Base-by-base conservation (phyloP, 768 basidiomycete species). In the Psilocybe subaeruginosa region DNA sequence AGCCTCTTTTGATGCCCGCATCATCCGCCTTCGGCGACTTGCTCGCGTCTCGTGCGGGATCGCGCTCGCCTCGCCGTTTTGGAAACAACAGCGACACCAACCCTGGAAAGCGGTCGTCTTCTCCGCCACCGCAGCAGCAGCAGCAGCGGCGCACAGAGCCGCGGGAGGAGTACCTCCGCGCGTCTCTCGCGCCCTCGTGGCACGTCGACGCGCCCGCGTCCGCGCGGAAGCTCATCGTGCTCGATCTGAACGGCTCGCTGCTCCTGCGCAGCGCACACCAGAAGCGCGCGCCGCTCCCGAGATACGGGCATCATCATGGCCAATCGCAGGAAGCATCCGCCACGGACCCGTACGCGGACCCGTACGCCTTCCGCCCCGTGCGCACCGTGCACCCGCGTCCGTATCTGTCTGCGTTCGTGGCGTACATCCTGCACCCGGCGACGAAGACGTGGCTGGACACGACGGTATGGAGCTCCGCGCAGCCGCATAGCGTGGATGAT, bases 381-480 rank as follows among this genome's bases (percentile, higher is more conserved):
- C 73, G 84, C 6, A 47, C 70, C 3, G 82, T 80, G 0, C 72
- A 90, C 65, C 85, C 83, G 2, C 80, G 92, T 14, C 90, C 92
- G 0, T 94, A 88, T 71, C 78, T 93, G 66, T 59, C 73, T 3
- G 72, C 87, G 1, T 90, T 93, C 66, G 69, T 79, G 3, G 71
- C 79, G 2, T 93, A 90, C 68, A 73, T 93, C 2, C 87, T 92
- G 64, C 84, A 87, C 52, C 74, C 81, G 0, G 65, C 77, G n/a
- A 91, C 87, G n/a, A 77, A 73, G 35, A 66, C 68, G 12, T 92
- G 91, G 89, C 79, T 93, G 17, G 90, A 93, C 60, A 87, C 89
- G 4, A 94, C 94, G 90, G 83, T 95, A 3, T 95, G 93, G 93
- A 91, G 89, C 68, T 91, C 89, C 2, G 93, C 93, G 3, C 91